Evolutionary conservation across 1,284 basidiomycete species (phyloP).

Genomic region (Farysia itapuensis): DNA sequence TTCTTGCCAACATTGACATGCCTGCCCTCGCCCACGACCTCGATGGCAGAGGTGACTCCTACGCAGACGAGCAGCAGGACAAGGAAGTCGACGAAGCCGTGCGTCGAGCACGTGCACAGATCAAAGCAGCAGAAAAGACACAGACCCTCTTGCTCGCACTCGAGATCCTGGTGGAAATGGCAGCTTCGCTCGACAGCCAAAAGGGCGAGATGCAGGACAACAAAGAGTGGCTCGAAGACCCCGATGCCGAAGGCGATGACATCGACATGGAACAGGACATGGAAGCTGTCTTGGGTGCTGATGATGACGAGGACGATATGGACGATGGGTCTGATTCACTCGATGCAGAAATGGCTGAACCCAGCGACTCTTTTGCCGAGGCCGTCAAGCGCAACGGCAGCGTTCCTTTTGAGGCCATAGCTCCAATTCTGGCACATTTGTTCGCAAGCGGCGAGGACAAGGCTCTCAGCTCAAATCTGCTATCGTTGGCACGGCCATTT

Average conservation of each 20-base stretch:
- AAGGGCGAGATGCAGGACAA: constrained; percentile 5
- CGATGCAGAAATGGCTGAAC: constrained; percentile 6
- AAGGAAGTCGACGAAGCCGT: constrained; percentile 11
- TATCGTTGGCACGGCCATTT: constrained; percentile 31
- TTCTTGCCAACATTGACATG: constrained; percentile 18
- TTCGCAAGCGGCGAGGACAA: not conserved
- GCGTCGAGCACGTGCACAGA: constrained; percentile 19
- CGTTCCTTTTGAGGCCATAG: constrained; percentile 16
- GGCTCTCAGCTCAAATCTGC: constrained; percentile 11
- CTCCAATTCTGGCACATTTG: constrained; percentile 9
- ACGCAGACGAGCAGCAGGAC: constrained; percentile 1
- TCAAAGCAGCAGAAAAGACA: constrained; percentile 36
- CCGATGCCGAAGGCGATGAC: constrained; percentile 13
- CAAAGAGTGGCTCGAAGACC: constrained; percentile 20
- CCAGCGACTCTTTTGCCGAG: constrained; percentile 21
- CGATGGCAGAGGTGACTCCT: constrained; percentile 14
- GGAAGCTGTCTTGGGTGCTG: constrained; percentile 1
- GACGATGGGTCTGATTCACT: constrained; percentile 8
- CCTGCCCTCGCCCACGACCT: constrained; percentile 21
- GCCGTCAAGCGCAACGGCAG: constrained; percentile 21
- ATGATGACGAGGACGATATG: constrained; percentile 3
- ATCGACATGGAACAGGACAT: constrained; percentile 13
- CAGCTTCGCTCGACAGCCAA: constrained; percentile 14
- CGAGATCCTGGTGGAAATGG: constrained; percentile 51
- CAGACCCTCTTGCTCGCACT: constrained; percentile 45